These are phyloP conservation scores for Penicillium atrosanguineum DNA, from an alignment of 495 filamentous ascomycete genomes.

Conservation along the genomic window DNA sequence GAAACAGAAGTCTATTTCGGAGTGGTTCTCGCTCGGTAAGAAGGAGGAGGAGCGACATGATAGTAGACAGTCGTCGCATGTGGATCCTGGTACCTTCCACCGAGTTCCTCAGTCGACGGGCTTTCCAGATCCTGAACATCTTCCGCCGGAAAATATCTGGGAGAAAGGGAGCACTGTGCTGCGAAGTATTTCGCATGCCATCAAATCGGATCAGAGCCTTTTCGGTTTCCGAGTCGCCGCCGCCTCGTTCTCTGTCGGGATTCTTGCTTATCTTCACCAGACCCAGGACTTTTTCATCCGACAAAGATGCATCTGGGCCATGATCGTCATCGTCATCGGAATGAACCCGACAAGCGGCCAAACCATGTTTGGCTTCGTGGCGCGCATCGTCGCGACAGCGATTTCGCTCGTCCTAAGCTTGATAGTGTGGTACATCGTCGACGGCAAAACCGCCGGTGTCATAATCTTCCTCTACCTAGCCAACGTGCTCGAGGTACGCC, in stretches of 20 bases:
- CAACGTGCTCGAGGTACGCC: slow-evolving; percentile 54
- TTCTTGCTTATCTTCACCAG: slow-evolving; percentile 63
- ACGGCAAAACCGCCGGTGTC: slow-evolving; percentile 57
- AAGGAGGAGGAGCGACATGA: slow-evolving; percentile 14
- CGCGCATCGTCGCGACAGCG: slow-evolving; percentile 58
- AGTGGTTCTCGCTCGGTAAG: slow-evolving; percentile 24
- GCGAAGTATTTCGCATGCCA: slow-evolving; percentile 22
- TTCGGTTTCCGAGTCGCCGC: slow-evolving; percentile 71
- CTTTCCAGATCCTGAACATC: slow-evolving; percentile 65
- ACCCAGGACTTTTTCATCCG: slow-evolving; percentile 66
- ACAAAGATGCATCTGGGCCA: slow-evolving; percentile 72
- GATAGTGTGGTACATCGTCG: slow-evolving; percentile 74
- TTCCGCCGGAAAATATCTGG: slow-evolving; percentile 60
- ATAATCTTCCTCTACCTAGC: slow-evolving; percentile 69
- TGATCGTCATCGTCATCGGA: slow-evolving; percentile 71
- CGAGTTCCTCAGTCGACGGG: neutral
- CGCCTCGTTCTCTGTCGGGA: slow-evolving; percentile 66
- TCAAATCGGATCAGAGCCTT: slow-evolving; percentile 31
- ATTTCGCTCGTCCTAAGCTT: slow-evolving; percentile 59
- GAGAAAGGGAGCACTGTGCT: slow-evolving; percentile 48
- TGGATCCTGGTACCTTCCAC: slow-evolving; percentile 15
- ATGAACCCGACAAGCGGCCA: slow-evolving; percentile 60
- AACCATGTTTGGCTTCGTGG: slow-evolving; percentile 65
- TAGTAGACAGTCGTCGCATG: slow-evolving; percentile 22
- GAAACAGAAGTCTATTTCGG: slow-evolving; percentile 50